Evolutionary conservation across 192 early-diverging fungal genomes (phyloP).

Genomic region (Backusella liffmaniae): DNA sequence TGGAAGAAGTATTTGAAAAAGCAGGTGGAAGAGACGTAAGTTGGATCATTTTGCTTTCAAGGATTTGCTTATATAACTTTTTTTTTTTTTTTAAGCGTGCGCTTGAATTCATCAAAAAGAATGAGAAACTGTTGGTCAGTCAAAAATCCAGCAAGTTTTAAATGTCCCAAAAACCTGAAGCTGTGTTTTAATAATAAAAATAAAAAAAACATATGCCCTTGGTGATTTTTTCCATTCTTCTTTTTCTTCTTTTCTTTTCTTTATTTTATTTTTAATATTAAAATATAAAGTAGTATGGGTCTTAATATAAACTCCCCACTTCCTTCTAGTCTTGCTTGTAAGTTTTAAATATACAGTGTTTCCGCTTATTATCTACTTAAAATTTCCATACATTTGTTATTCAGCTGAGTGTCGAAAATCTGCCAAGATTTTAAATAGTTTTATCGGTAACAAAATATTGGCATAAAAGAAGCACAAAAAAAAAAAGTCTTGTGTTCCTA

Average conservation of each 20-base stretch:
- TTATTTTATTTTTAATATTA: background rate
- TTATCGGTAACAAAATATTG: constrained; percentile 13
- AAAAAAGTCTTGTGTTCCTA: background rate
- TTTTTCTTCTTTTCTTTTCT: background rate
- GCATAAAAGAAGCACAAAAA: background rate
- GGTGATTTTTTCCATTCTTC: background rate
- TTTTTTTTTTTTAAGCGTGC: too few relatives aligned
- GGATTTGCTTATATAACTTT: too few relatives aligned
- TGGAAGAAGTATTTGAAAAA: constrained; percentile 31
- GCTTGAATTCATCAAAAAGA: constrained; percentile 29
- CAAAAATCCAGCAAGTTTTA: constrained; percentile 11
- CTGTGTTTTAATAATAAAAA: background rate
- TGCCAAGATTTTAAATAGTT: constrained; percentile 28
- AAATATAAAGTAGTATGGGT: background rate
- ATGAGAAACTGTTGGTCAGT: constrained; percentile 13
- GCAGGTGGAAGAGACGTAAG: constrained; percentile 28
- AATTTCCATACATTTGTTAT: background rate
- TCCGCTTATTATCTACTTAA: background rate
- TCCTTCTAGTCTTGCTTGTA: constrained; percentile 36
- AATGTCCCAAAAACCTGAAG: background rate
- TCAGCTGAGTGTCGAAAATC: constrained; percentile 30
- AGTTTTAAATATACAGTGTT: background rate
- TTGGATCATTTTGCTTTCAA: too few relatives aligned
- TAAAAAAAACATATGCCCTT: background rate
- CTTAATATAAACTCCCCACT: constrained; percentile 39